Conservation (phyloP, 768 basidiomycete species). For the Hygrocybe coccinea region DNA sequence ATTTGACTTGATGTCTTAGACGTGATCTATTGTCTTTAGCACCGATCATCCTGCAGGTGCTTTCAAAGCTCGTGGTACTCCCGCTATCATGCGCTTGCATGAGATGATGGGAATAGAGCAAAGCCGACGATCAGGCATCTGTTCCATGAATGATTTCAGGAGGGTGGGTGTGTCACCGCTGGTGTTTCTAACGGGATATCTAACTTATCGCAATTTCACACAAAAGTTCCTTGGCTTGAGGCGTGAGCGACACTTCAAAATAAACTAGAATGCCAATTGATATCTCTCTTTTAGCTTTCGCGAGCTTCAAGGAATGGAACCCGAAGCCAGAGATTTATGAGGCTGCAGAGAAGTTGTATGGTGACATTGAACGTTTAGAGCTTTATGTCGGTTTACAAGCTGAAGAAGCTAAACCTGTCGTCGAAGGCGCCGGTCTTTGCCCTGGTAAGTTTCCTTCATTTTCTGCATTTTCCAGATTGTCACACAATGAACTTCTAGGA, state of each 20-base stretch:
- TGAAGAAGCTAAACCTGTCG: slow-evolving; percentile 68
- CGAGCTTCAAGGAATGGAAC: slow-evolving; percentile 79
- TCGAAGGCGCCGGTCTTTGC: slow-evolving; percentile 79
- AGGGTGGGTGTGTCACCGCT: slow-evolving; percentile 35
- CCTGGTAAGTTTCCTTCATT: slow-evolving; percentile 46
- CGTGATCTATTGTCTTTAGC: slow-evolving; percentile 30
- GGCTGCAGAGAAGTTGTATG: slow-evolving; percentile 74
- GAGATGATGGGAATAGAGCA: slow-evolving; percentile 84
- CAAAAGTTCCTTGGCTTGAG: slow-evolving; percentile 69
- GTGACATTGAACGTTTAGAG: slow-evolving; percentile 70
- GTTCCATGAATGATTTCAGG: slow-evolving; percentile 80
- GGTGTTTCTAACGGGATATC: neutral
- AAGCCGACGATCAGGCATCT: slow-evolving; percentile 74
- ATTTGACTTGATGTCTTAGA: neutral
- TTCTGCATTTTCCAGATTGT: neutral
- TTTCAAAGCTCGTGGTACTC: slow-evolving; percentile 75
- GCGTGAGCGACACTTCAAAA: slow-evolving; percentile 37
- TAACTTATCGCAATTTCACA: neutral
- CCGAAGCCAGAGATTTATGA: slow-evolving; percentile 60
- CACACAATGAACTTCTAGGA: slow-evolving; percentile 32
- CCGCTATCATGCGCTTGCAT: slow-evolving; percentile 65
- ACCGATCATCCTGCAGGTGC: slow-evolving; percentile 67
- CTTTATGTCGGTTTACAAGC: slow-evolving; percentile 79
- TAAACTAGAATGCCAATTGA: neutral
- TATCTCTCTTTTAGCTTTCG: slow-evolving; percentile 44